Percentiles rank a stretch among this genome's conserved stretches.
phyloP scores from a whole-genome alignment of 306 rosid genomes.

The Prunus davidiana region DNA sequence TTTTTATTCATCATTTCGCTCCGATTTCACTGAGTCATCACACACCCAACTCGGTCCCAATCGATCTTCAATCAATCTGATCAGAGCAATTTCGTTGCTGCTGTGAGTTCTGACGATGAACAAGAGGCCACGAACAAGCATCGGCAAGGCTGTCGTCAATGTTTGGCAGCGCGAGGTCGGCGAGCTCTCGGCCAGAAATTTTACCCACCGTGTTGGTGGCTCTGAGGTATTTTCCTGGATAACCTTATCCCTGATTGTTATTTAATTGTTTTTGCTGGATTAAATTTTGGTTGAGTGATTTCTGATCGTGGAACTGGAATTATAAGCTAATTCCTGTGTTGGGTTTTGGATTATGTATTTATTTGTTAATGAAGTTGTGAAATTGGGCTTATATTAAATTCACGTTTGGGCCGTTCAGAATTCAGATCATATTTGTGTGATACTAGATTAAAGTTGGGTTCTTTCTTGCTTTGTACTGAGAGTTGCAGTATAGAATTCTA shows the following conservation, averaged over 20 bases:
- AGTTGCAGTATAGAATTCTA: background rate
- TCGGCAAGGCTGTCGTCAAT: slow-evolving; percentile 50
- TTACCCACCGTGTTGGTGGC: slow-evolving; percentile 67
- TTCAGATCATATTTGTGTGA: background rate
- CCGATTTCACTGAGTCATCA: background rate
- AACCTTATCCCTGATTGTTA: slow-evolving; percentile 1
- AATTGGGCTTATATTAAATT: background rate
- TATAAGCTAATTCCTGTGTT: slow-evolving; percentile 1
- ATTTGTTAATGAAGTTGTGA: background rate
- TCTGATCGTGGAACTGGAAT: background rate
- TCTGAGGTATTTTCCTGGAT: slow-evolving; percentile 47
- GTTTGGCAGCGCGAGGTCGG: slow-evolving; percentile 80
- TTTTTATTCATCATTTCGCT: background rate
- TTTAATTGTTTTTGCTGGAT: background rate
- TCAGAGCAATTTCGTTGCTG: no score
- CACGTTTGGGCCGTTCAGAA: background rate
- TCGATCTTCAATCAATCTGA: background rate
- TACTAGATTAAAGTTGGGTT: background rate
- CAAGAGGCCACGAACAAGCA: slow-evolving; percentile 39
- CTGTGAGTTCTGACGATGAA: slow-evolving; percentile 31
- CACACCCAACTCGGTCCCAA: background rate
- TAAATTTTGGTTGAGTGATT: background rate
- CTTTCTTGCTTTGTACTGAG: background rate
- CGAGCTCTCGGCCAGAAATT: slow-evolving; percentile 51
- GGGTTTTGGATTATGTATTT: background rate